Evolutionary conservation across 495 filamentous ascomycete species (phyloP).

Genomic region (Copromyces sp.): DNA sequence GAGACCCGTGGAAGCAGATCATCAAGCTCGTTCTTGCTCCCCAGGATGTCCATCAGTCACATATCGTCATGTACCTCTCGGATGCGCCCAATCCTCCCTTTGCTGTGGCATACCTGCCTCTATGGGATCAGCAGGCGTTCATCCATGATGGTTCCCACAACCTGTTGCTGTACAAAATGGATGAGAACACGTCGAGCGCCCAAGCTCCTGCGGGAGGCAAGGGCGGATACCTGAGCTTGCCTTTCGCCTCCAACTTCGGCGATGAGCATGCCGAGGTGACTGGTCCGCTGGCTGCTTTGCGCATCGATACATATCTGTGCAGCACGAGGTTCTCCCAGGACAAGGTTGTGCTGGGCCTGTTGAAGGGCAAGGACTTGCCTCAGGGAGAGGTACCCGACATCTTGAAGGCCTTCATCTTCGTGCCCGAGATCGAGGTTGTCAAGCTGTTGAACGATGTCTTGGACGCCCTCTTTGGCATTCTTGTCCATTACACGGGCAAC

Average conservation of each 20-base stretch:
- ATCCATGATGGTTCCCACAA: slow-evolving; percentile 76
- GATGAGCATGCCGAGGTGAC: slow-evolving; percentile 64
- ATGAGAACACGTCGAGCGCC: slow-evolving; percentile 61
- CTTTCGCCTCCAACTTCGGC: slow-evolving; percentile 61
- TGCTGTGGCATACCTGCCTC: slow-evolving; percentile 81
- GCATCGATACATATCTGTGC: slow-evolving; percentile 80
- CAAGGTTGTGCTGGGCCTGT: slow-evolving; percentile 68
- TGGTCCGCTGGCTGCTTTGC: slow-evolving; percentile 63
- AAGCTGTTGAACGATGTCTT: slow-evolving; percentile 86
- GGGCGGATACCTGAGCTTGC: slow-evolving; percentile 75
- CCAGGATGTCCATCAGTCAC: slow-evolving; percentile 70
- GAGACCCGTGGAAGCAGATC: slow-evolving; percentile 76
- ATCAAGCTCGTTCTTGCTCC: slow-evolving; percentile 72
- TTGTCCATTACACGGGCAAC: slow-evolving; percentile 78
- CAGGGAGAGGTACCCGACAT: slow-evolving; percentile 59
- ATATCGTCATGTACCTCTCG: slow-evolving; percentile 81
- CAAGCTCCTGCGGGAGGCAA: slow-evolving; percentile 45
- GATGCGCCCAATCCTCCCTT: slow-evolving; percentile 80
- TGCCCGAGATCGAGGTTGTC: slow-evolving; percentile 94
- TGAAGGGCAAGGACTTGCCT: slow-evolving; percentile 74
- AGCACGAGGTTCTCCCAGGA: slow-evolving; percentile 95
- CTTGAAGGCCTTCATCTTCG: slow-evolving; percentile 77
- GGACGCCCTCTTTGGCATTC: slow-evolving; percentile 81
- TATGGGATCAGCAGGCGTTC: slow-evolving; percentile 90
- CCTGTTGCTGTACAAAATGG: slow-evolving; percentile 76